Evolutionary conservation across 768 basidiomycete species (phyloP).

Genomic region (Coprinopsis sp.): DNA sequence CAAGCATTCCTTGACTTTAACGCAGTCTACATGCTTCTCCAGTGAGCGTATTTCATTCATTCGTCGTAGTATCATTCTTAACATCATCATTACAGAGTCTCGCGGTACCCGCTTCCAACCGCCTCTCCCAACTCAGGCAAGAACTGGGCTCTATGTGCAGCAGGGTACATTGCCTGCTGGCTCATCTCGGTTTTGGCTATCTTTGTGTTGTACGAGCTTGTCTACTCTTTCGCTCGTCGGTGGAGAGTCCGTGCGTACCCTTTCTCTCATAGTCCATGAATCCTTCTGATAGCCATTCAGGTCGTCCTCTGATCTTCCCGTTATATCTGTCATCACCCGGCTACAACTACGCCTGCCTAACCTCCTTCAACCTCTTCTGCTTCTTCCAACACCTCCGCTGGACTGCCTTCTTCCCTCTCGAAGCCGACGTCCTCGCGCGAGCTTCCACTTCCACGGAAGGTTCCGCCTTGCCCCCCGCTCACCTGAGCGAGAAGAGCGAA

Average conservation of each 20-base stretch:
- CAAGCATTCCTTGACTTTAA: slow-evolving; percentile 91
- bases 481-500: not conserved
- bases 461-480: too few relatives aligned
- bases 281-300: slow-evolving; percentile 35
- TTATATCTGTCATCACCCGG: slow-evolving; percentile 81
- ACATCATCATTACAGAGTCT: slow-evolving; percentile 44
- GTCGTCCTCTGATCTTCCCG: slow-evolving; percentile 77
- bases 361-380: slow-evolving; percentile 79
- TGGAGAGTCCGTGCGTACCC: slow-evolving; percentile 73
- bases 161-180: slow-evolving; percentile 84
- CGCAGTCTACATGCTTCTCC: slow-evolving; percentile 73
- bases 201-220: slow-evolving; percentile 69
- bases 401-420: slow-evolving; percentile 49
- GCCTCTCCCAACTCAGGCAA: slow-evolving; percentile 64
- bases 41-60: slow-evolving; percentile 47
- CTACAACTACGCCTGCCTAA: slow-evolving; percentile 68
- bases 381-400: slow-evolving; percentile 77
- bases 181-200: slow-evolving; percentile 67
- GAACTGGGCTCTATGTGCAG: slow-evolving; percentile 78
- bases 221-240: slow-evolving; percentile 69
- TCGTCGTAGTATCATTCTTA: slow-evolving; percentile 4
- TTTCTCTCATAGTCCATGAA: slow-evolving; percentile 8
- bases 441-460: slow-evolving; percentile 1
- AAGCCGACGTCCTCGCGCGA: slow-evolving; percentile 1
- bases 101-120: slow-evolving; percentile 67